phyloP scores from a whole-genome alignment of 1,139 yeast species.

The Diutina mesorugosa region DNA sequence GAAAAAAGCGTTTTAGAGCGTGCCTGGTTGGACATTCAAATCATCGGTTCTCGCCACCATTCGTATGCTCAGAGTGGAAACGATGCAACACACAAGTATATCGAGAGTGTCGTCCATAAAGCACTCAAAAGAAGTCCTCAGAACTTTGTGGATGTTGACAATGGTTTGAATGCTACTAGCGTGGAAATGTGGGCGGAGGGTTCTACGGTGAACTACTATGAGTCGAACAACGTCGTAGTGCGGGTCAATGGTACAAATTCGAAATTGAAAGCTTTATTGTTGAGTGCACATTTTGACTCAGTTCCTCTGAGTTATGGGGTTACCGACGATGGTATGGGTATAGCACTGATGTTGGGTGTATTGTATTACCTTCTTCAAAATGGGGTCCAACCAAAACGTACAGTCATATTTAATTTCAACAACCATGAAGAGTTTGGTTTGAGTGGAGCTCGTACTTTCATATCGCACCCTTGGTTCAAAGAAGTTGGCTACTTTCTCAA shows the following conservation, averaged over 20 bases:
- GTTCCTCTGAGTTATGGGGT: slow-evolving; percentile 84
- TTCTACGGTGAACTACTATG: slow-evolving; percentile 52
- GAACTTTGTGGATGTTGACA: slow-evolving; percentile 35
- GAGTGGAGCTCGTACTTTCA: slow-evolving; percentile 68
- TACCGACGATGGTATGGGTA: slow-evolving; percentile 92
- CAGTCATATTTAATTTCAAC: slow-evolving; percentile 74
- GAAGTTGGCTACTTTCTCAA: slow-evolving; percentile 59
- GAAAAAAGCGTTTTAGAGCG: slow-evolving; percentile 31
- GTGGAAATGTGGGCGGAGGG: slow-evolving; percentile 31
- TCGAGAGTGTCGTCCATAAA: slow-evolving; percentile 29
- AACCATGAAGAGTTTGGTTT: slow-evolving; percentile 88
- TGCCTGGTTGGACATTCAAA: slow-evolving; percentile 58
- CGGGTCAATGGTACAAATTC: slow-evolving; percentile 53
- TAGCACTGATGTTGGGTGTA: slow-evolving; percentile 68
- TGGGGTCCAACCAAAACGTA: slow-evolving; percentile 46
- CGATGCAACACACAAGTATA: slow-evolving; percentile 61
- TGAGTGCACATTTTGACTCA: slow-evolving; percentile 83
- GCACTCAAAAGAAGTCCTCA: slow-evolving; percentile 13
- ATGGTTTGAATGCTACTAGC: slow-evolving; percentile 30
- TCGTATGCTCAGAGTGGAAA: slow-evolving; percentile 71
- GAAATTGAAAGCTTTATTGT: slow-evolving; percentile 48
- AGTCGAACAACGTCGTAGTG: slow-evolving; percentile 67
- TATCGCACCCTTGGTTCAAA: slow-evolving; percentile 63
- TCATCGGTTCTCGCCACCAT: slow-evolving; percentile 53
- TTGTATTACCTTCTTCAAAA: slow-evolving; percentile 31